Base-by-base conservation (phyloP, 768 basidiomycete species). In the Tephrocybe sp. region DNA sequence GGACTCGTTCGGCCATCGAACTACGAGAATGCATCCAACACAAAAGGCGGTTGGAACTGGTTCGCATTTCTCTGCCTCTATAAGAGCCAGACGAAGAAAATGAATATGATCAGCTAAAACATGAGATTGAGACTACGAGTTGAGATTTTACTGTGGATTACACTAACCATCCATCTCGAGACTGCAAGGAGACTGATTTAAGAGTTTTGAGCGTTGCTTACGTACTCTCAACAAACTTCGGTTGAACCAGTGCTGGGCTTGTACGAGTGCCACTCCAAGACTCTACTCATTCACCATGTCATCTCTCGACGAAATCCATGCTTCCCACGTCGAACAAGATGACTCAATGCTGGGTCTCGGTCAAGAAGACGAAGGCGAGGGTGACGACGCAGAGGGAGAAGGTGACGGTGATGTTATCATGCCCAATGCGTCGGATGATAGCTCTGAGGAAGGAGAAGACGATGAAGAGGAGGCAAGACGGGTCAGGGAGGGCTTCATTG, bases 401-500 rank as follows among this genome's bases (percentile, higher is more conserved):
- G 77, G 70, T 16, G 78, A 76, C 46, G 80, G 73, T 31, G 83
- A 83, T 61, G 75, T 74, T 44, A 64, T 74, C 59, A 78, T 77
- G 68, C 73, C 75, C 33, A 73, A 70, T 47, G 69, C 69, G 48
- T 80, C 83, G 16, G 88, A 88, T 63, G 90, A 93, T 67, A 92
- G 90, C 64, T 92, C 90, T 38, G 91, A 91, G 59, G 89, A 93
- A 61, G 86, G 81, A 29, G 91, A 94, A 30, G 93, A 95, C 41
- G 93, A 95, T 61, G 88, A 84, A 59, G 94, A 95, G 54, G 93
- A 93, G 70, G 87, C 74, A 58, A 78, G 80, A 49, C 75, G 80
- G 49, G 82, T 97, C 48, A 73, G 83, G 43, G 89, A 94, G 42
- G 94, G 91, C 0, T 97, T 97, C 63, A 97, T 97, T 59, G 93